These are phyloP conservation scores for Rubus idaeus DNA, from an alignment of 306 rosid species.

Conservation along the genomic window DNA sequence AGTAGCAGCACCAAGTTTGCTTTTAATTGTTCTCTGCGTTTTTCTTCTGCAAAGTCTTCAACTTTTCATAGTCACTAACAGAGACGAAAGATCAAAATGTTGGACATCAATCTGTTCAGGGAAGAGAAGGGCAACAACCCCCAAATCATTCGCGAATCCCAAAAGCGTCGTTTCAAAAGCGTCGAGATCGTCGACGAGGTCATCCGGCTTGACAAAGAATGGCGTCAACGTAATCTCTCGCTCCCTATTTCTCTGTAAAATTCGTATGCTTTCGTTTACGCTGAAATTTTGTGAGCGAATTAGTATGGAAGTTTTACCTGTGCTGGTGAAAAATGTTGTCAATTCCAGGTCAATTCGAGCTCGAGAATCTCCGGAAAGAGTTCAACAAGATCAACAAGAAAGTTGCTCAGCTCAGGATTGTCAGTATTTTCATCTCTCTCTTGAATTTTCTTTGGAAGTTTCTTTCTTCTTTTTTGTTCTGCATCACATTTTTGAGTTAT, in stretches of 20 bases:
- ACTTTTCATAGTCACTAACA: not conserved
- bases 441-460: not conserved
- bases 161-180: constrained; percentile 79
- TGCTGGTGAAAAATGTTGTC: not conserved
- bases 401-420: constrained; percentile 64
- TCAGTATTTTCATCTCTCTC: constrained; percentile 21
- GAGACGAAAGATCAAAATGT: constrained; percentile 33
- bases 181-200: constrained; percentile 80
- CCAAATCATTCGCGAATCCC: constrained; percentile 85
- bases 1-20: not conserved
- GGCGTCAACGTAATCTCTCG: constrained; percentile 71
- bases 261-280: not conserved
- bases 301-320: not conserved
- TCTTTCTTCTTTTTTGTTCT: not conserved
- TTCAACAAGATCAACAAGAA: constrained; percentile 76
- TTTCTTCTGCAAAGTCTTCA: not conserved
- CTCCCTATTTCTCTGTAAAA: not conserved
- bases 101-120: constrained; percentile 83
- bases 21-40: not conserved
- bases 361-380: constrained; percentile 69
- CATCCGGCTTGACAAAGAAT: constrained; percentile 79
- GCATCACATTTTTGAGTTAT: not conserved
- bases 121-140: constrained; percentile 89
- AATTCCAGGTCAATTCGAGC: constrained; percentile 62
- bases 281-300: not conserved